Base-by-base conservation (phyloP, 805 yeast species). In the Candida verbasci region DNA sequence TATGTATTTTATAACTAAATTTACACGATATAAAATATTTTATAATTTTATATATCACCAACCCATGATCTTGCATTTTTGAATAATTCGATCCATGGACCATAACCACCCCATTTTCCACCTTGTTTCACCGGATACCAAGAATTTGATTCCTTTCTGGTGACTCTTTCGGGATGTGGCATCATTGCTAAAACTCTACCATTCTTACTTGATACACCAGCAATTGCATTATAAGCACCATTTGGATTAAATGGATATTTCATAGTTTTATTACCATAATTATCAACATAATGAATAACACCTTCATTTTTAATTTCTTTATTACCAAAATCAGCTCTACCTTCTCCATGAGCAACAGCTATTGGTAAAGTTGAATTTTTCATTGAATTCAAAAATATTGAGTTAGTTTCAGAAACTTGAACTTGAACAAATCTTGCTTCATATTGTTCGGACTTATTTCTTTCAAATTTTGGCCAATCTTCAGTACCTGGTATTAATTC, bases 281-380 rank as follows among this genome's bases (percentile, higher is more conserved):
- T 91, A 62, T 93, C 97, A 39, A 89, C 86, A 55, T 78, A 93
- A 58, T 86, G 78, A 37, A 88, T 74, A 31, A 82, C 83, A 12
- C 77, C 77, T 32, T 82, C 83, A 12, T 76, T 77, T 37, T 65
- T 59, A 15, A 63, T 50, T 8, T 61, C 68, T 21, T 60, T 43
- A 29, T 65, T 64, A 14, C 28, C 28, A 59, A 91, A 93, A 29
- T 71, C 62, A 10, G 97, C 97, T 51, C 86, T 77, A 52, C 98
- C 98, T 68, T 93, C 98, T 50, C 98, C 98, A 57, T 93, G 98
- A 3, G 98, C 98, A 48, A 93, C 97, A 15, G 94, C 96, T 63
- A 93, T 87, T 37, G 98, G 98, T 52, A 93, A 63, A 52, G 80
- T 78, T 6, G 97, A 86, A n/a, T 96, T 95, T 52, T 79, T 74